Evolutionary conservation across 192 early-diverging fungal genomes (phyloP), one percentile per base, ranked within the genome.

Genomic region (Cetraspora pellucida): DNA sequence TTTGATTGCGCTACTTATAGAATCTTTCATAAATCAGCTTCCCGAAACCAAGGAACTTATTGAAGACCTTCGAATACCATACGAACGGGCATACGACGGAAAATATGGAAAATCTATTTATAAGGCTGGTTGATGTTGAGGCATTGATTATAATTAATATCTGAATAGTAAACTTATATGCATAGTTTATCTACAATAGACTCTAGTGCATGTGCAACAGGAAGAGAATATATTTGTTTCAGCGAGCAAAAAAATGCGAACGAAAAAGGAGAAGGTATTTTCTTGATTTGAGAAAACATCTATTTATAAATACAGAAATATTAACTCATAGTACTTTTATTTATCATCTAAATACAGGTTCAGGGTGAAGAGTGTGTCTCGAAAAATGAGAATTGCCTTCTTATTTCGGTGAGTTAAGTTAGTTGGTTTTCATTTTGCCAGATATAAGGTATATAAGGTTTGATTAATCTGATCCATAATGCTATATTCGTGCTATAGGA

Each of bases 101-200:
- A 63, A 63, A 63, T 63, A 63, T 63, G 60, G 60, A 63, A 63
- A 63, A 31, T 63, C 60, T 37, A 63, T 63, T 63, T 63, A 63
- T 63, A 63, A 63, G 60, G 60, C 30, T 63, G 60, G 60, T 63
- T 63, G 60, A 37, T 63, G 60, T 13, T 63, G 60, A 63, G 28
- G 13, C 10, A 28, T 31, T 63, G 10, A 63, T 28, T 31, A 61
- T 31, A 31, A 31, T 63, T 63, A 63, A 63, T 63, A 63, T 63
- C 28, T 31, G 60, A 63, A 63, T 63, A 31, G 60, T 63, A 63
- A 63, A 63, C 60, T 63, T 63, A 63, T 63, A 63, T 37, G 28
- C 28, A 63, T 63, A 63, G 60, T 31, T 63, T 63, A 63, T 63
- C 28, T 63, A 63, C 2, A 63, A 63, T 63, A 63, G 60, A 63